Conservation (phyloP, 768 basidiomycete genomes). For the Phanerochaete sordida region DNA sequence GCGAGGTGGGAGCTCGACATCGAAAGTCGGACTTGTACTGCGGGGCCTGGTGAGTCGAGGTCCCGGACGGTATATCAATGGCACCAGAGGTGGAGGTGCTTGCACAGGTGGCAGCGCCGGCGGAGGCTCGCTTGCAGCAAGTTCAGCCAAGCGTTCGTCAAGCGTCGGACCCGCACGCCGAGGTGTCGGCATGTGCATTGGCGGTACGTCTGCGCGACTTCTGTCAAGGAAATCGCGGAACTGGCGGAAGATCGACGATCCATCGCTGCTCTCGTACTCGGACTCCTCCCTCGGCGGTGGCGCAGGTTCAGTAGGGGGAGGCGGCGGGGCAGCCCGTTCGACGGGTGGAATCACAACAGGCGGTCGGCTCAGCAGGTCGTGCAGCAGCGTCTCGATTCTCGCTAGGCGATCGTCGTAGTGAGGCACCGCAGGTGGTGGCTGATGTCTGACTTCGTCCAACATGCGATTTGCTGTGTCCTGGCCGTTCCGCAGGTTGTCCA, state of each 20-base stretch:
- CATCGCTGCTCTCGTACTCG: constrained; percentile 26
- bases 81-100: constrained; percentile 49
- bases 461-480: constrained; percentile 59
- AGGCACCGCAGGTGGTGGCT: constrained; percentile 31
- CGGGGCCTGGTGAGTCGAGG: constrained; percentile 34
- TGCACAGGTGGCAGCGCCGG: constrained; percentile 38
- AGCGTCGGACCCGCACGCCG: constrained; percentile 46
- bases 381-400: constrained; percentile 47
- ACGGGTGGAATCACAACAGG: background rate
- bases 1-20: constrained; percentile 28
- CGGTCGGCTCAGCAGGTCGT: constrained; percentile 32
- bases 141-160: constrained; percentile 56
- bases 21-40: constrained; percentile 37
- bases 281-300: constrained; percentile 22
- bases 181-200: constrained; percentile 45
- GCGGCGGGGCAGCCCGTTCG: background rate
- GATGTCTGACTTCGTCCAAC: constrained; percentile 57
- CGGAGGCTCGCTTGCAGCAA: constrained; percentile 46
- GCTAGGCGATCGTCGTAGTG: constrained; percentile 26
- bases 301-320: constrained; percentile 15
- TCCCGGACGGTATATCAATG: constrained; percentile 52
- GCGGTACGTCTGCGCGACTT: constrained; percentile 25
- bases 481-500: constrained; percentile 56
- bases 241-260: constrained; percentile 16
- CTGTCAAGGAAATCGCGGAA: constrained; percentile 23